Evolutionary conservation across 495 filamentous ascomycete genomes (phyloP).

Genomic region (Thermothielavioides terrestris): DNA sequence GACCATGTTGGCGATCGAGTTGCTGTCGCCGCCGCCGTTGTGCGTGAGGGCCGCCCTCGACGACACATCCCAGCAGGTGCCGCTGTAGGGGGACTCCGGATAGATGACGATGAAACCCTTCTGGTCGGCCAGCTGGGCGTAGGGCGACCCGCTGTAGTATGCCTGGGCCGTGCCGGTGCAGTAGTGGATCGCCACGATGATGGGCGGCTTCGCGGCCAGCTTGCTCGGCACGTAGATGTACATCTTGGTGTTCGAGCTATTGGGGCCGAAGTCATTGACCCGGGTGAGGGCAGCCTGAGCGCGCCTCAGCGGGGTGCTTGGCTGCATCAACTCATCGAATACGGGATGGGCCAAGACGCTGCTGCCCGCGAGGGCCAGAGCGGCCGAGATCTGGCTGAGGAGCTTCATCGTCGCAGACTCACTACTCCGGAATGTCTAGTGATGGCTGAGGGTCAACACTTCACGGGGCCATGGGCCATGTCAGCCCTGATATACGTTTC

Average conservation of each 20-base stretch:
- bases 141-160: constrained; percentile 20
- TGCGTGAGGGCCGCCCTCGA: constrained; percentile 40
- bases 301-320: neutral
- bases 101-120: constrained; percentile 46
- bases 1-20: constrained; percentile 54
- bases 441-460: neutral
- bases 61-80: constrained; percentile 44
- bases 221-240: constrained; percentile 49
- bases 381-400: constrained; percentile 2
- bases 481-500: neutral
- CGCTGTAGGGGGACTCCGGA: constrained; percentile 33
- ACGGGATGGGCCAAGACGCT: neutral
- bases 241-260: constrained; percentile 41
- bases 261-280: constrained; percentile 36
- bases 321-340: constrained; percentile 6
- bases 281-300: constrained; percentile 1
- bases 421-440: neutral
- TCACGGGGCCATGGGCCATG: neutral
- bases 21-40: constrained; percentile 48
- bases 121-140: constrained; percentile 30
- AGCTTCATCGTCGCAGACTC: constrained; percentile 3
- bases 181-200: constrained; percentile 51
- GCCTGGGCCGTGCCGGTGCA: constrained; percentile 27
- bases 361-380: constrained; percentile 9
- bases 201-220: constrained; percentile 40